These are phyloP conservation scores for Madurella mycetomatis DNA, from an alignment of 2,329 filamentous ascomycete species.

Conservation along the genomic window DNA sequence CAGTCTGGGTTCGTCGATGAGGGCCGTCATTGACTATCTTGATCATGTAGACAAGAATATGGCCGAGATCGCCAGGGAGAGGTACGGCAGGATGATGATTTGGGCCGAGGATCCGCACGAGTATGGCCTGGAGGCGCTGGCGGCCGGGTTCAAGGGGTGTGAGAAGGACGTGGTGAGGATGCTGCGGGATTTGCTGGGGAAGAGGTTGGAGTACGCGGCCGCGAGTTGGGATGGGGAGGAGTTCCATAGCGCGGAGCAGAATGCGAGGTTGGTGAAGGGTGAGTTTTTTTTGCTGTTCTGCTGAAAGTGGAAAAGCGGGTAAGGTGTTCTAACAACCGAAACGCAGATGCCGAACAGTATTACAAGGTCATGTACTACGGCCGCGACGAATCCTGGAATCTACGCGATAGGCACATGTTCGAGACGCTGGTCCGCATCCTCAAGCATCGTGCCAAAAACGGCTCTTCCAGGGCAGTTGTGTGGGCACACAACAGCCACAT, in stretches of 20 bases:
- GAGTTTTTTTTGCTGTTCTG: neutral
- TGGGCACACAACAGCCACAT: slow-evolving; percentile 53
- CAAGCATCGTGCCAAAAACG: slow-evolving; percentile 32
- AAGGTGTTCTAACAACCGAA: neutral
- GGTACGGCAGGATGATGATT: slow-evolving; percentile 43
- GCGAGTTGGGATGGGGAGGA: slow-evolving; percentile 38
- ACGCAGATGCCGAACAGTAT: slow-evolving; percentile 43
- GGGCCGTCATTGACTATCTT: slow-evolving; percentile 45
- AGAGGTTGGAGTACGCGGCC: slow-evolving; percentile 38
- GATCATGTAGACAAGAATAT: slow-evolving; percentile 41
- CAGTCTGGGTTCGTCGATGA: slow-evolving; percentile 43
- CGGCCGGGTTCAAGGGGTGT: slow-evolving; percentile 39
- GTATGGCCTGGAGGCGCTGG: slow-evolving; percentile 42
- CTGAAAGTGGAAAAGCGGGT: neutral
- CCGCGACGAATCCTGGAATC: slow-evolving; percentile 45
- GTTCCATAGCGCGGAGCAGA: slow-evolving; percentile 47
- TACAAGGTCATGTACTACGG: slow-evolving; percentile 50
- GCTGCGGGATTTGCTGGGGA: slow-evolving; percentile 39
- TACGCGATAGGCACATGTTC: slow-evolving; percentile 50
- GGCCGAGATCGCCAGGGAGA: slow-evolving; percentile 38
- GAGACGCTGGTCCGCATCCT: slow-evolving; percentile 42
- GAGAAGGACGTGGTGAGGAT: slow-evolving; percentile 43
- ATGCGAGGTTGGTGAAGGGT: slow-evolving; percentile 42
- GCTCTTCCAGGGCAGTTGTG: slow-evolving; percentile 42
- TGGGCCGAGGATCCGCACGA: slow-evolving; percentile 47